Evolutionary conservation across 2,329 filamentous ascomycete species (phyloP).

Genomic region (Lizonia empirigonia): DNA sequence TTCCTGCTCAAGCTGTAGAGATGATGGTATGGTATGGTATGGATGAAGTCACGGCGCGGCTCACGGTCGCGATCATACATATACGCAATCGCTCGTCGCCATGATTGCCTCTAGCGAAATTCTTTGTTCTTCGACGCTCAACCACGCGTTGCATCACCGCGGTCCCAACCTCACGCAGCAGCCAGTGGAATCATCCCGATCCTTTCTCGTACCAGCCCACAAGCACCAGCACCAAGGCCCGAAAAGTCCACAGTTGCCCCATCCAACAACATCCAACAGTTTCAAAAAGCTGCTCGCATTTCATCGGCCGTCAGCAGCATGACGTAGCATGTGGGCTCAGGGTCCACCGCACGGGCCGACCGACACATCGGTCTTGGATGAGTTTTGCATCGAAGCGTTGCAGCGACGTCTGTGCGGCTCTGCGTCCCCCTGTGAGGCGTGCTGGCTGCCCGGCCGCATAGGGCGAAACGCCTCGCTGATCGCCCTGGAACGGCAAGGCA

Average conservation of each 20-base stretch:
- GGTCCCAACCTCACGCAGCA: slow-evolving; percentile 14
- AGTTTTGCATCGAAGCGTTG: slow-evolving; percentile 15
- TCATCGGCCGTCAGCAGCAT: slow-evolving; percentile 25
- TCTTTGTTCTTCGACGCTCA: slow-evolving; percentile 22
- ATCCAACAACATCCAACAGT: slow-evolving; percentile 38
- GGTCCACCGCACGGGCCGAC: slow-evolving; percentile 29
- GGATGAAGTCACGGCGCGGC: slow-evolving; percentile 11
- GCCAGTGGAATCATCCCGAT: slow-evolving; percentile 25
- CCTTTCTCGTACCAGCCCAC: slow-evolving; percentile 27
- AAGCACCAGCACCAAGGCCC: slow-evolving; percentile 11
- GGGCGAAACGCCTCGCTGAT: slow-evolving; percentile 11
- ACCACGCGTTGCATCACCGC: slow-evolving; percentile 17
- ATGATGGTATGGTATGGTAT: slow-evolving; percentile 8
- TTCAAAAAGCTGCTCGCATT: slow-evolving; percentile 26
- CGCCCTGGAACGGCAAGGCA: not conserved
- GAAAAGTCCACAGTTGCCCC: slow-evolving; percentile 30
- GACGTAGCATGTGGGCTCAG: slow-evolving; percentile 39
- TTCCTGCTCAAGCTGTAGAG: slow-evolving; percentile 12
- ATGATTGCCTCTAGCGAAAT: slow-evolving; percentile 22
- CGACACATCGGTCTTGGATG: slow-evolving; percentile 9
- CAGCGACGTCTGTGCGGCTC: slow-evolving; percentile 17
- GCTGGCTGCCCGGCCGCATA: slow-evolving; percentile 9
- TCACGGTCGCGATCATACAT: slow-evolving; percentile 19
- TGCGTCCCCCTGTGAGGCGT: slow-evolving; percentile 12
- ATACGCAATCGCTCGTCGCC: slow-evolving; percentile 18